A percentile compares a stretch with the other conserved stretches of the same genome.
Conservation (phyloP, 1,139 yeast genomes). For the Magnusiomyces magnusii region DNA sequence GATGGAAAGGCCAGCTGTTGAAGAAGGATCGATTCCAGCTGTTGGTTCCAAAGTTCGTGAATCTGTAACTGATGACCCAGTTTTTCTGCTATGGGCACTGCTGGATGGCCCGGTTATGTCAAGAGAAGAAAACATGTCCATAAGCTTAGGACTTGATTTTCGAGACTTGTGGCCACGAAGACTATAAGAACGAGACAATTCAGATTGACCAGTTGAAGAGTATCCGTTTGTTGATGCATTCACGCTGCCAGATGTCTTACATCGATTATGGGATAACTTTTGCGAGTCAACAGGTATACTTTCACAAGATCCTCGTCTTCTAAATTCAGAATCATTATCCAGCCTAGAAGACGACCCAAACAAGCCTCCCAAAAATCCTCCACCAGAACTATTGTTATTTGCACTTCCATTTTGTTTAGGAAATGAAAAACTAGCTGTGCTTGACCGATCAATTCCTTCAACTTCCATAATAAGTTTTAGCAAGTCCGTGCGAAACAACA, state of each 20-base stretch:
- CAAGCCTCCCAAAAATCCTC: neutral
- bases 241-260: slow-evolving; percentile 7
- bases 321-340: slow-evolving; percentile 10
- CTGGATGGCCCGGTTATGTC: slow-evolving; percentile 2
- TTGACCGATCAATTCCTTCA: slow-evolving; percentile 20
- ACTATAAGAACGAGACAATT: slow-evolving; percentile 17
- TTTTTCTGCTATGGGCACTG: neutral
- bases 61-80: neutral
- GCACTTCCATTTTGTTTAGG: neutral
- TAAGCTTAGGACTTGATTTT: slow-evolving; percentile 26
- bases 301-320: slow-evolving; percentile 13
- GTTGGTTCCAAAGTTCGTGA: neutral
- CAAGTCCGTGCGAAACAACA: slow-evolving; percentile 24
- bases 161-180: slow-evolving; percentile 23
- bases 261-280: slow-evolving; percentile 5
- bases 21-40: neutral
- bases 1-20: neutral
- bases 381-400: neutral
- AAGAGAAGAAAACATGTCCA: slow-evolving; percentile 24
- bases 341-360: neutral
- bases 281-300: slow-evolving; percentile 11
- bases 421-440: neutral
- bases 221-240: too few relatives aligned
- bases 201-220: slow-evolving; percentile 7
- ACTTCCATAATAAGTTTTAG: slow-evolving; percentile 27